A percentile compares a stretch with the other conserved stretches of the same genome.
Evolutionary conservation across 1,284 basidiomycete species (phyloP).

Genomic region (Ceratobasidium sp.): DNA sequence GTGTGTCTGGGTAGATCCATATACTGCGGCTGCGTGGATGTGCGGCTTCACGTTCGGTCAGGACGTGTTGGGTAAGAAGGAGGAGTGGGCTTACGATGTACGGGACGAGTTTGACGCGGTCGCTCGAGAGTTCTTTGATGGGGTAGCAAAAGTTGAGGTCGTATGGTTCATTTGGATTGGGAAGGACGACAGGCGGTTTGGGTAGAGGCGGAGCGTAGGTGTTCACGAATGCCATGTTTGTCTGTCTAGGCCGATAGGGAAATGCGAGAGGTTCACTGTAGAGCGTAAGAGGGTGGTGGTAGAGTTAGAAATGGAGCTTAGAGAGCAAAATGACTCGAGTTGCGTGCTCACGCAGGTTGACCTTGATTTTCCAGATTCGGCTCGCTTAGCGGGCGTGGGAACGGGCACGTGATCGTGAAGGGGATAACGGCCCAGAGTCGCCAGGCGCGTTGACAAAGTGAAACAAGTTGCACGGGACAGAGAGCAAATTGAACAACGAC

Average conservation of each 20-base stretch:
- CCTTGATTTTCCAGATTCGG: too few relatives aligned
- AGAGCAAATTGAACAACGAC: too few relatives aligned
- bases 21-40: constrained; percentile 15
- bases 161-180: constrained; percentile 26
- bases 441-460: too few relatives aligned
- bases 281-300: too few relatives aligned
- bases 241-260: neutral
- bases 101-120: constrained; percentile 44
- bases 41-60: constrained; percentile 30
- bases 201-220: constrained; percentile 7
- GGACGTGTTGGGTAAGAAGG: neutral
- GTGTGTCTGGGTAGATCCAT: constrained; percentile 38
- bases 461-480: too few relatives aligned
- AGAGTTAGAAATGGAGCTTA: neutral
- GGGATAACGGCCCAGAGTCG: too few relatives aligned
- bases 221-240: constrained; percentile 30
- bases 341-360: too few relatives aligned
- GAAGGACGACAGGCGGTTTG: neutral
- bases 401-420: too few relatives aligned
- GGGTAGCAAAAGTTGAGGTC: constrained; percentile 43
- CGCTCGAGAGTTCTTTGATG: constrained; percentile 40
- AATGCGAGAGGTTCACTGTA: neutral
- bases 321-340: constrained; percentile 1
- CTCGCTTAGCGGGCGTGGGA: too few relatives aligned
- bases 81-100: constrained; percentile 43